Evolutionary conservation across 2,329 filamentous ascomycete genomes (phyloP), one percentile per base, ranked within the genome.

Genomic region (Neocatenulostroma microsporum): DNA sequence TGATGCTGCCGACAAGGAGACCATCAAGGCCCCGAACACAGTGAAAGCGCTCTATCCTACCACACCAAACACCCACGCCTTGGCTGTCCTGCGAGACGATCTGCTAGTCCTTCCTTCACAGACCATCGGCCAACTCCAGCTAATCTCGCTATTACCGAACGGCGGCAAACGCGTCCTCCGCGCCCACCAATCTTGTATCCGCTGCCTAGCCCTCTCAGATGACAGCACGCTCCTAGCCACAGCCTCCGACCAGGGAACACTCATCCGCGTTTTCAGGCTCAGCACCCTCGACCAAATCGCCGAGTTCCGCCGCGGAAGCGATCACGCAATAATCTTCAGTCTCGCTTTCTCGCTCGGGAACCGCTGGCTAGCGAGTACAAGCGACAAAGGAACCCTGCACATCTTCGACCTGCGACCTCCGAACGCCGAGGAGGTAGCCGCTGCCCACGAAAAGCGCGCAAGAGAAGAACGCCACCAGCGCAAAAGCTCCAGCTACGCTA

Each of bases 311-410:
- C 79, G 91, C 21, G 91, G 91, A 27, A 81, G 94, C 31, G 91
- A 98, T 54, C 82, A 79, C 23, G 88, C 91, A 12, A 78, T 79
- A 36, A 83, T 96, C 48, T 94, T 84, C 63, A 89, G 84, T 2
- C 70, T 98, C 9, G 81, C 82, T 9, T 91, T 98, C 59, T 93
- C 84, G 14, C 88, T 88, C 1, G 80, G 80, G 1, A 84, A 82
- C 34, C 76, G 73, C 28, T 74, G 87, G 55, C 72, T 96, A 9
- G 91, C 91, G 18, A 89, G 87, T 44, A 96, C 89, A 1, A 95
- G 88, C 1, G 91, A 98, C 68, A 98, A 96, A 63, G 88, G 85
- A 5, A 98, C 88, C 1, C 70, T 98, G 9, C 91, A 98, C 62
- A 74, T 98, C 24, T 98, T 95, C 56, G 87, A 96, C 54, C 72